Percentiles rank a stretch among this genome's conserved stretches.
These are phyloP conservation scores for Ophioceras dolichostomum DNA, from an alignment of 2,329 filamentous ascomycete species.

Conservation along the genomic window DNA sequence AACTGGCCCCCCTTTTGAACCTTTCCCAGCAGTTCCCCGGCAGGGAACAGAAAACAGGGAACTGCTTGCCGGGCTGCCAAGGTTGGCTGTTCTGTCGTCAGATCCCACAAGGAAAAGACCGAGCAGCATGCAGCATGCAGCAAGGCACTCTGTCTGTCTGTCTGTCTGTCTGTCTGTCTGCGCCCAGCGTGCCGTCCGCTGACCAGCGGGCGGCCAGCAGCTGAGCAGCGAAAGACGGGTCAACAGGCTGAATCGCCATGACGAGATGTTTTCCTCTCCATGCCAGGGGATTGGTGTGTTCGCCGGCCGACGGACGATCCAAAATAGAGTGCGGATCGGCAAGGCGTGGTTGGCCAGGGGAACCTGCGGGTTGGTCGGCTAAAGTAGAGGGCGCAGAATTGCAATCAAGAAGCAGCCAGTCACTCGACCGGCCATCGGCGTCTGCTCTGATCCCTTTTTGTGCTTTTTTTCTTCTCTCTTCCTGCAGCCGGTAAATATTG, in stretches of 20 bases:
- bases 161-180: no score
- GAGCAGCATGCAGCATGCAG: no score
- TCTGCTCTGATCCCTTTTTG: no score
- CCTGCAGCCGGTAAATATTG: background rate
- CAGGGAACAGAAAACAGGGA: no score
- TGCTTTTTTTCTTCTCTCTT: no score
- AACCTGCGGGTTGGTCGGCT: background rate
- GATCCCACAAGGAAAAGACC: no score
- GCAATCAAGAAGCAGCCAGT: background rate
- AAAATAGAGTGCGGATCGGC: background rate
- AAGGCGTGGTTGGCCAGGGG: background rate
- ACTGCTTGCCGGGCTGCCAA: no score
- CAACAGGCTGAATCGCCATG: background rate
- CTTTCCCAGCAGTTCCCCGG: background rate
- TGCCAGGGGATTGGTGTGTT: background rate
- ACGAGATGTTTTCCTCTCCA: background rate
- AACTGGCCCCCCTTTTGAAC: constrained; percentile 1
- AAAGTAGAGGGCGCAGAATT: background rate
- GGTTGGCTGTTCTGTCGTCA: no score
- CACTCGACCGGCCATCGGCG: background rate
- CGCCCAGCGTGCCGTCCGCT: no score
- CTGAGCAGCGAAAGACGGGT: background rate
- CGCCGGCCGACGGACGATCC: background rate
- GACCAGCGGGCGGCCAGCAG: no score
- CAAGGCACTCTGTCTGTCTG: no score